Percentiles rank a stretch among this genome's conserved stretches.
phyloP scores from a whole-genome alignment of 2,329 filamentous ascomycete species.

The Cordyceps farinosa region DNA sequence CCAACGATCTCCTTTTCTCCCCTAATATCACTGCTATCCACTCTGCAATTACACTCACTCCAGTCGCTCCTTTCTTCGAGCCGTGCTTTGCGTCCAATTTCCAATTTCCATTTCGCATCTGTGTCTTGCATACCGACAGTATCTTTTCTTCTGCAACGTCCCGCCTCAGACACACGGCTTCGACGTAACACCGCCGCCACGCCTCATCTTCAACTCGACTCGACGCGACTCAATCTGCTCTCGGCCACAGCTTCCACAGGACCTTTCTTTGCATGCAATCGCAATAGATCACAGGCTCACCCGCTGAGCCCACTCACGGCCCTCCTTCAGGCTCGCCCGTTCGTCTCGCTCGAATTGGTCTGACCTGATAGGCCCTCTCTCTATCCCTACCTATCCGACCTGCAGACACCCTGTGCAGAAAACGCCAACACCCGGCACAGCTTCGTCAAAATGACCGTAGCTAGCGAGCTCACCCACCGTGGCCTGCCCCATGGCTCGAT shows the following conservation, averaged over 20 bases:
- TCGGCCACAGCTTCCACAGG: neutral
- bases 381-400: conserved; percentile 1
- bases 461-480: conserved; percentile 68
- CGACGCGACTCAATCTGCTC: conserved; percentile 10
- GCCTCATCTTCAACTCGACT: conserved; percentile 3
- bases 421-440: conserved; percentile 15
- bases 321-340: conserved; percentile 14
- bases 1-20: conserved; percentile 32
- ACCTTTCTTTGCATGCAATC: conserved; percentile 14
- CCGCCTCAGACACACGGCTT: conserved; percentile 11
- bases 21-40: conserved; percentile 38
- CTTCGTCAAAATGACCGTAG: conserved; percentile 65
- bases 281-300: conserved; percentile 15
- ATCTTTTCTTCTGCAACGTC: conserved; percentile 9
- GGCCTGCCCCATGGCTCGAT: conserved; percentile 57
- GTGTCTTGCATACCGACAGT: conserved; percentile 16
- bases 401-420: conserved; percentile 12
- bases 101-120: conserved; percentile 20
- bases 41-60: conserved; percentile 37
- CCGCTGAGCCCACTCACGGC: conserved; percentile 10
- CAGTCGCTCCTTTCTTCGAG: conserved; percentile 37
- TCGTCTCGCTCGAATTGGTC: conserved; percentile 9
- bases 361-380: conserved; percentile 14
- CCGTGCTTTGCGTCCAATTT: conserved; percentile 23
- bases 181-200: conserved; percentile 5